Percentiles rank a stretch among this genome's conserved stretches.
phyloP scores from a whole-genome alignment of 768 basidiomycete genomes.

The Xerocomellus dryophilus region DNA sequence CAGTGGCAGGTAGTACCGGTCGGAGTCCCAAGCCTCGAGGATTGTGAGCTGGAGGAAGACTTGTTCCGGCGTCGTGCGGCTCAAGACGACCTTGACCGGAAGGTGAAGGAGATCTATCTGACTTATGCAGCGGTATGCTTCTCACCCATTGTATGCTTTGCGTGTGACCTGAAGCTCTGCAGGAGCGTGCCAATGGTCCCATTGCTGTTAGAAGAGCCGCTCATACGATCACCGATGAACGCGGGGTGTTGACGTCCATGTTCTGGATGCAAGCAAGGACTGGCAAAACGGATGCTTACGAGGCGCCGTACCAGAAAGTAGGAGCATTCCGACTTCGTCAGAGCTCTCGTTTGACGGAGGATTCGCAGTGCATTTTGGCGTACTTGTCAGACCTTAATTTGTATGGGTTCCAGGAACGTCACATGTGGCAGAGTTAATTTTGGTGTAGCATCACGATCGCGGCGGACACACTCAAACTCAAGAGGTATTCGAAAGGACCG shows the following conservation, averaged over 20 bases:
- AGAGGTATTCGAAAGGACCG: conserved; percentile 47
- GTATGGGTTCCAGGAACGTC: conserved; percentile 41
- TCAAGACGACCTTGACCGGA: conserved; percentile 33
- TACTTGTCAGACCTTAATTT: conserved; percentile 80
- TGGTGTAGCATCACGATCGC: conserved; percentile 54
- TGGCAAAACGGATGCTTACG: conserved; percentile 53
- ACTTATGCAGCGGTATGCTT: conserved; percentile 27
- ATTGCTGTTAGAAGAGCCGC: conserved; percentile 59
- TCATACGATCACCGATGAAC: conserved; percentile 38
- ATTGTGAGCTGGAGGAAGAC: conserved; percentile 60
- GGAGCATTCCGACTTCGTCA: neutral
- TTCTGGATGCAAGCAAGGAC: conserved; percentile 81
- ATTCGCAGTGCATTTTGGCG: conserved; percentile 66
- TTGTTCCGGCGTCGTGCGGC: conserved; percentile 27
- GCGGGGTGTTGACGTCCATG: conserved; percentile 53
- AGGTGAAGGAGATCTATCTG: conserved; percentile 32
- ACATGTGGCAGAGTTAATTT: conserved; percentile 3
- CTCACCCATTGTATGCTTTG: conserved; percentile 14
- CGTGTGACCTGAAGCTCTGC: conserved; percentile 28
- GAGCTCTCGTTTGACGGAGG: conserved; percentile 1
- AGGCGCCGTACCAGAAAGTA: conserved; percentile 75
- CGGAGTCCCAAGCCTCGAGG: conserved; percentile 49
- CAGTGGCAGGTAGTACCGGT: conserved; percentile 74
- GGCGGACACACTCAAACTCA: conserved; percentile 51
- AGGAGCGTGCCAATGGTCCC: conserved; percentile 71